Evolutionary conservation across 768 basidiomycete genomes (phyloP), one percentile per base, ranked within the genome.

Genomic region (Cystobasidium onofrii): DNA sequence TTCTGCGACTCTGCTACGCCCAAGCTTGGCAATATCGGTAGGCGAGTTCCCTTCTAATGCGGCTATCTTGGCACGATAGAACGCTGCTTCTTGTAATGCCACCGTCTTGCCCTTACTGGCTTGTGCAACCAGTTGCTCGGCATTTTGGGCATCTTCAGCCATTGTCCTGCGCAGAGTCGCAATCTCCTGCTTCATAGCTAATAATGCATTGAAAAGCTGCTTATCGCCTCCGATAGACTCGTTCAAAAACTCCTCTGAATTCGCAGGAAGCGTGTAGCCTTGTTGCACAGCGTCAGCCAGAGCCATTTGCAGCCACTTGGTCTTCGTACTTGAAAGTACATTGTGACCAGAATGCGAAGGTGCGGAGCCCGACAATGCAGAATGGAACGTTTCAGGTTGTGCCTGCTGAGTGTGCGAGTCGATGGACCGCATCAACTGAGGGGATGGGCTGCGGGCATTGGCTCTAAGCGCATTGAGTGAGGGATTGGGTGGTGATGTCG

Each of bases 81-180:
- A 97, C 0, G 93, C 91, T 1, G 94, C 90, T 81, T 99, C 96
- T 81, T 98, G 91, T 9, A 90, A 82, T 0, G 96, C 96, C 52
- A 86, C 88, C 7, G 84, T 81, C 75, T 89, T 88, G 75, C 87
- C 82, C 64, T 89, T 86, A 76, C 94, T 91, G 0, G 90, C 89
- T 65, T 92, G 90, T 1, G 86, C 84, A 12, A 96, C 81, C 46
- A 87, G 88, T 52, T 90, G 88, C 1, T 95, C 91, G 65, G 87
- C 88, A 17, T 85, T 84, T 23, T 62, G 17, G 76, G 75, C 69
- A 79, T 82, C 76, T 73, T 80, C 79, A 76, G 76, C 41, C 78
- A 93, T 84, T 41, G 85, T 33, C 13, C 0, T 31, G 20, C 43
- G 23, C 64, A 94, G 85, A 76, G 87, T 87, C 13, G 91, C 89